Base-by-base conservation (phyloP, 345 rosid genomes). In the Acer yangbiense region DNA sequence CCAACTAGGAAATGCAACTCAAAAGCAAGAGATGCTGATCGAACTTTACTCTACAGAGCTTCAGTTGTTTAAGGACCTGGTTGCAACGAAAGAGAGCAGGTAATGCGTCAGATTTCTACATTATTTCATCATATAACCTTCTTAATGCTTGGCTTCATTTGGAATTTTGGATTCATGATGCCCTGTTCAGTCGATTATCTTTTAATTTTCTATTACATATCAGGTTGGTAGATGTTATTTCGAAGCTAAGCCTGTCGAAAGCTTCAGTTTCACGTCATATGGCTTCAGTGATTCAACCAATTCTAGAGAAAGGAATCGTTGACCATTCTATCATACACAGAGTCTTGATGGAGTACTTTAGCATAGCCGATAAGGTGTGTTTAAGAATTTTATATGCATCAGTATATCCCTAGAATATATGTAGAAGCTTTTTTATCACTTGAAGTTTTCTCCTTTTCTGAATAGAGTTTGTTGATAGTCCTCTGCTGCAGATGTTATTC, bases 1-100 rank as follows among this genome's bases (percentile, higher is more conserved):
- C 80, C 87, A 89, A 70, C 71, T 89, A 69, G 99, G 86, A 80
- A 92, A 87, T 74, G 94, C 91, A 23, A 77, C 87, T 81, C 98
- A 94, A 78, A 96, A 93, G 69, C 98, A 94, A 88, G 98, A 91
- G 80, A 97, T 96, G 80, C 83, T 94, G 76, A 79, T 85, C 78
- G 99, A 94, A 80, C 82, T 96, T 74, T 96, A 91, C 80, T 96
- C 99, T 72, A 86, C 92, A 0, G 98, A 96, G 86, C 92, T 96
- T 79, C 97, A 90, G 76, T 84, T 96, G 83, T 96, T 96, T 80
- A 94, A 90, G 85, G 90, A 88, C 82, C 87, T 94, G 71, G 68
- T 84, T 6, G 72, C 89, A 46, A 71, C 82, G 72, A 88, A 89
- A 72, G 97, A 92, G 61, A 92, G 84, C 89, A 92, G 88, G 99